These are phyloP conservation scores for Penicillium griseofulvum DNA, from an alignment of 2,329 filamentous ascomycete genomes.

Conservation along the genomic window DNA sequence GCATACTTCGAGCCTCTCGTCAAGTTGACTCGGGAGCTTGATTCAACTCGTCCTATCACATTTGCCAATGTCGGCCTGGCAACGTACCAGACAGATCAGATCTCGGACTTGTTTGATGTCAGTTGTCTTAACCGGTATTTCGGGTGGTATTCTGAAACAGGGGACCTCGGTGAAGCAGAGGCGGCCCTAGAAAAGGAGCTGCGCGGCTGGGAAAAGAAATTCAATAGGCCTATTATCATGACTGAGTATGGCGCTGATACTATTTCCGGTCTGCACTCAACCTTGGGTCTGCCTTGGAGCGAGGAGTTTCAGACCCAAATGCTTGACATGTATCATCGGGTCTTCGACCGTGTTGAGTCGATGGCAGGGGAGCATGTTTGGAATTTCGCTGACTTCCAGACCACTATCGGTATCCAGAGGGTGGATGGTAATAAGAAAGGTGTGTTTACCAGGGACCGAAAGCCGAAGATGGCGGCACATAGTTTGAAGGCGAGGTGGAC, in stretches of 20 bases:
- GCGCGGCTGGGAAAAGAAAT: constrained; percentile 22
- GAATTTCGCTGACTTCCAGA: constrained; percentile 10
- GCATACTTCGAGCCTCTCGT: constrained; percentile 29
- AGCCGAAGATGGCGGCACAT: constrained; percentile 4
- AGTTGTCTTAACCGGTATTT: constrained; percentile 31
- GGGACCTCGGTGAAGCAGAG: constrained; percentile 24
- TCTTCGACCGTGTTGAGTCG: constrained; percentile 27
- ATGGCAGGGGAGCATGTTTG: constrained; percentile 28
- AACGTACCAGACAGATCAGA: constrained; percentile 9
- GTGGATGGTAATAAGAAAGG: constrained; percentile 6
- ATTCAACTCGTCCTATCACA: constrained; percentile 26
- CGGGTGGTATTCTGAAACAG: constrained; percentile 28
- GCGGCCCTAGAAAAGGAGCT: constrained; percentile 23
- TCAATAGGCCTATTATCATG: constrained; percentile 31
- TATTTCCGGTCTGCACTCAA: constrained; percentile 27
- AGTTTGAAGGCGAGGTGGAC: not conserved
- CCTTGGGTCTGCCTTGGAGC: constrained; percentile 25
- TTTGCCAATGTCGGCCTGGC: constrained; percentile 22
- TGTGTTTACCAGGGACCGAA: constrained; percentile 1
- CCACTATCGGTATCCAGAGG: not conserved
- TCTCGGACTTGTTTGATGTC: constrained; percentile 29
- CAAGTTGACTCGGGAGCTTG: constrained; percentile 21
- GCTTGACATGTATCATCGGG: constrained; percentile 30
- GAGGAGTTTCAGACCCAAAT: constrained; percentile 30
- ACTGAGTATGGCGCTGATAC: constrained; percentile 33